These are phyloP conservation scores for Tanacetum coccineum DNA, from an alignment of 129 eudicot genomes.

Conservation along the genomic window DNA sequence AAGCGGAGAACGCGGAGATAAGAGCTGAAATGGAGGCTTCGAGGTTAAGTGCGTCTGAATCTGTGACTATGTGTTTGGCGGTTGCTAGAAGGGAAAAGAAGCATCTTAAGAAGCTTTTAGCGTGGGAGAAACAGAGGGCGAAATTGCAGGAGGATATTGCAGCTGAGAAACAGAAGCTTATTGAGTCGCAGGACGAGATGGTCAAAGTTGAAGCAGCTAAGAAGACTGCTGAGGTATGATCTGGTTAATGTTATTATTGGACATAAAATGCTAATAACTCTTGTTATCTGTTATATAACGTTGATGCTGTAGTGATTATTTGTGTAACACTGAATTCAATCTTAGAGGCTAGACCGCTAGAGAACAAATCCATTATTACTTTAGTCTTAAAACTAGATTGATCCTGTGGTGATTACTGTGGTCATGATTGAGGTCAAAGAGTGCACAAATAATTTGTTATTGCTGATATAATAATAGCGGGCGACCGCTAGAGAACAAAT, in stretches of 20 bases:
- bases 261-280: not conserved
- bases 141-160: conserved; percentile 70
- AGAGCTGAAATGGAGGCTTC: conserved; percentile 80
- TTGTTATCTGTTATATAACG: not conserved
- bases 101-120: conserved; percentile 56
- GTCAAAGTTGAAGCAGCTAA: conserved; percentile 44
- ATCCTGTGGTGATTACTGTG: not conserved
- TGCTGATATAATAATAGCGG: not conserved
- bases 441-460: not conserved
- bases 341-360: not conserved
- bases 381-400: not conserved
- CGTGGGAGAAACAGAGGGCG: conserved; percentile 70
- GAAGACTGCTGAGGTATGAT: conserved; percentile 62
- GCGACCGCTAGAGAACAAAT: not conserved
- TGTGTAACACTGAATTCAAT: not conserved
- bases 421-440: not conserved
- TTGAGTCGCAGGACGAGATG: conserved; percentile 47
- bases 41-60: conserved; percentile 73
- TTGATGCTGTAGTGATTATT: not conserved
- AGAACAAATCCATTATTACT: not conserved
- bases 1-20: conserved; percentile 65
- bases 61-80: conserved; percentile 49
- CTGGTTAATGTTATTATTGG: not conserved
- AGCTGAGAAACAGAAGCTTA: conserved; percentile 58
- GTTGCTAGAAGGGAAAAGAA: conserved; percentile 76